Percentiles rank a stretch among this genome's conserved stretches.
Conservation (phyloP, 2,329 filamentous ascomycete genomes). For the Penicillium sp. region DNA sequence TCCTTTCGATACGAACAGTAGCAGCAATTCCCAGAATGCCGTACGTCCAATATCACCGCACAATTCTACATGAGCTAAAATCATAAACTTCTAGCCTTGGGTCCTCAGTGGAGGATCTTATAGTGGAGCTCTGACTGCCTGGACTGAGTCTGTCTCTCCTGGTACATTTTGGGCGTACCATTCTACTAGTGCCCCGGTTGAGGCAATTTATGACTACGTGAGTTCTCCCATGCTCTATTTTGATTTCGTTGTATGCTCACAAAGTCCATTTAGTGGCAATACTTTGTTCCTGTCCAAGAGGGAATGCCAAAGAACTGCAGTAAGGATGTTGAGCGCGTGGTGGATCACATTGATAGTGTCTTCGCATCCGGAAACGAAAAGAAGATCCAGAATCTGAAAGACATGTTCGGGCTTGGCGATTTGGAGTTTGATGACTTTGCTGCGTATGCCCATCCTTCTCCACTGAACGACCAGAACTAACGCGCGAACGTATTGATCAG, state of each 20-base stretch:
- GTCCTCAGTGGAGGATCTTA: constrained; percentile 58
- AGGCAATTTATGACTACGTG: constrained; percentile 55
- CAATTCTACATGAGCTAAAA: background rate
- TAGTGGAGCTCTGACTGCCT: constrained; percentile 55
- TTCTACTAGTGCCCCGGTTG: constrained; percentile 55
- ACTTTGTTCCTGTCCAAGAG: constrained; percentile 56
- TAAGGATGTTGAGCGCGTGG: constrained; percentile 50
- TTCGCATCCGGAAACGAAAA: constrained; percentile 43
- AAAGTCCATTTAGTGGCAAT: constrained; percentile 48
- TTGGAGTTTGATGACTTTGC: constrained; percentile 55
- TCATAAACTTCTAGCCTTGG: constrained; percentile 48
- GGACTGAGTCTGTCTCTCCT: constrained; percentile 53
- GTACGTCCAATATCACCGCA: constrained; percentile 20
- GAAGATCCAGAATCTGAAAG: constrained; percentile 48
- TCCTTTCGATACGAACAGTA: constrained; percentile 51
- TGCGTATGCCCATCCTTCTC: constrained; percentile 5
- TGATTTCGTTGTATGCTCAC: background rate
- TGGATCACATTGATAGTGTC: constrained; percentile 55
- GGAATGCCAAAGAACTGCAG: constrained; percentile 61
- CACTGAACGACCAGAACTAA: constrained; percentile 1
- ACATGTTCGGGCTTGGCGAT: constrained; percentile 52
- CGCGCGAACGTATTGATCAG: constrained; percentile 19
- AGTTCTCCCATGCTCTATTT: background rate
- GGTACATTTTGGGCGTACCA: constrained; percentile 62
- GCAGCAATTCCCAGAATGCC: constrained; percentile 51